Conservation (phyloP, 257 asterid genomes). For the Petunia axillaris region DNA sequence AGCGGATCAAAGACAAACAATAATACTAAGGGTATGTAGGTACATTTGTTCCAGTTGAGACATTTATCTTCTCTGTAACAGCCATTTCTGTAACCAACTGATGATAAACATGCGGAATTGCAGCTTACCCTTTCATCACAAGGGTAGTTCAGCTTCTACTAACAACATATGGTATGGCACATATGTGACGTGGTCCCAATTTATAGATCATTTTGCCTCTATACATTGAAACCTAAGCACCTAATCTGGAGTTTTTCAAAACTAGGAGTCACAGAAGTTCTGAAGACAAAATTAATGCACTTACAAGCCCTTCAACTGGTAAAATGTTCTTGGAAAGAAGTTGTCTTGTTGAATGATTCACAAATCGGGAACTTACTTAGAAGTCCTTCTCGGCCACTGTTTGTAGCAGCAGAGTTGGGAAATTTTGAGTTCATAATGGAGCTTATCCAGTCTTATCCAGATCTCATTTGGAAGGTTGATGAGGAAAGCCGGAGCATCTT, state of each 20-base stretch:
- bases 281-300: slow-evolving; percentile 34
- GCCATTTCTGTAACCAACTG: not conserved
- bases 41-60: not conserved
- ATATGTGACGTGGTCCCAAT: not conserved
- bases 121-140: slow-evolving; percentile 24
- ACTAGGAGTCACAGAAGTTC: slow-evolving; percentile 31
- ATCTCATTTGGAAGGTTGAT: slow-evolving; percentile 45
- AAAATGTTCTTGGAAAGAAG: slow-evolving; percentile 34
- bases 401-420: slow-evolving; percentile 43
- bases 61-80: slow-evolving; percentile 13
- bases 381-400: slow-evolving; percentile 38
- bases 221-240: not conserved
- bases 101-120: slow-evolving; percentile 15
- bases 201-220: slow-evolving; percentile 3
- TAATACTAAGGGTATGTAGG: slow-evolving; percentile 24
- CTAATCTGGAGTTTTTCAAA: not conserved
- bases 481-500: slow-evolving; percentile 43
- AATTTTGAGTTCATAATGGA: slow-evolving; percentile 38
- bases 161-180: slow-evolving; percentile 23
- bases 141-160: slow-evolving; percentile 22
- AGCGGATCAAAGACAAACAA: not conserved
- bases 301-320: slow-evolving; percentile 35
- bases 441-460: slow-evolving; percentile 42
- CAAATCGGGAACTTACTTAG: slow-evolving; percentile 35
- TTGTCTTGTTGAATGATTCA: slow-evolving; percentile 33